These are phyloP conservation scores for Epichloe amarillans DNA, from an alignment of 2,329 filamentous ascomycete species.

Conservation along the genomic window DNA sequence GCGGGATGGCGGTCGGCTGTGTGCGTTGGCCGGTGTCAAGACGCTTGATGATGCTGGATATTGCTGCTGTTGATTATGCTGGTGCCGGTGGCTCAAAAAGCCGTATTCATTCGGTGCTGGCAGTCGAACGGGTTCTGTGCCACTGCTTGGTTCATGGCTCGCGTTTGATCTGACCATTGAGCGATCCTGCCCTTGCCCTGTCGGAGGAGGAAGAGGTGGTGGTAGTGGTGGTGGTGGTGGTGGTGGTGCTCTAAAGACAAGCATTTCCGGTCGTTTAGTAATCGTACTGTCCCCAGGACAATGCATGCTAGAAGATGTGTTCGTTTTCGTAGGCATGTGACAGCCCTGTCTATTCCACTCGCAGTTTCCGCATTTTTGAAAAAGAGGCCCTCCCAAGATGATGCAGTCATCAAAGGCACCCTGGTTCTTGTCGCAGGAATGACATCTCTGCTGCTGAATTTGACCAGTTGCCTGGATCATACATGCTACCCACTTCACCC, in stretches of 20 bases:
- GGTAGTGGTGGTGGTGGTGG: neutral
- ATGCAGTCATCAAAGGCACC: conserved; percentile 34
- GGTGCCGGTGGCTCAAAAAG: neutral
- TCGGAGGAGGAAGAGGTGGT: too few relatives aligned
- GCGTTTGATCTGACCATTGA: neutral
- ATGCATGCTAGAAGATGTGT: neutral
- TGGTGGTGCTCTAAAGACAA: conserved; percentile 2
- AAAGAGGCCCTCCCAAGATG: conserved; percentile 26
- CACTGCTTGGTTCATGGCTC: neutral
- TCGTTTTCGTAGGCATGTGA: conserved; percentile 10
- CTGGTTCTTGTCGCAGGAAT: conserved; percentile 26
- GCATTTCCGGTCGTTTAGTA: neutral
- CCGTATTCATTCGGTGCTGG: conserved; percentile 15
- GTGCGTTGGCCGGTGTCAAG: conserved; percentile 20
- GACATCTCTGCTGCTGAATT: conserved; percentile 25
- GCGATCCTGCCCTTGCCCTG: neutral
- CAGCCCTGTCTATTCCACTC: conserved; percentile 33
- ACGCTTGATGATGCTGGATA: conserved; percentile 6
- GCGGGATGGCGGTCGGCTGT: conserved; percentile 15
- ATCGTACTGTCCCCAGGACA: neutral
- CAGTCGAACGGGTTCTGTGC: conserved; percentile 14
- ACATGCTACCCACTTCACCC: conserved; percentile 33
- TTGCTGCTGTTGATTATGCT: neutral
- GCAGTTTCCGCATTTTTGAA: conserved; percentile 37
- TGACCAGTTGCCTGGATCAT: conserved; percentile 38